Conservation (phyloP, 164 flowering plant genomes). For the Vitis riparia region DNA sequence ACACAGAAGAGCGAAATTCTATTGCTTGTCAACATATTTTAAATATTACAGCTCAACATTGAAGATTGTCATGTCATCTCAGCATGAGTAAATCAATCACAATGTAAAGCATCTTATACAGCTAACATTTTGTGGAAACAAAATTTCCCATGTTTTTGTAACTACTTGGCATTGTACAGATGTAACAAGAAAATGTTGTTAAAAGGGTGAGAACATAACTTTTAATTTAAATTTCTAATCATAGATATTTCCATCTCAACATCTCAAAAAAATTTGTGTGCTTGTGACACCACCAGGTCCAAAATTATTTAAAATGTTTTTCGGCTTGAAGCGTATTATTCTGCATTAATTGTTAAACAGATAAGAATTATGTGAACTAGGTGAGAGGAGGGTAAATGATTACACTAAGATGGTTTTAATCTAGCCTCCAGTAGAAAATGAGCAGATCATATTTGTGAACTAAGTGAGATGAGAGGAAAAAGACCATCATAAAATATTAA, state of each 20-base stretch:
- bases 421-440: not conserved
- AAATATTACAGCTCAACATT: no score
- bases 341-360: not conserved
- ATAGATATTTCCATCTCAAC: not conserved
- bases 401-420: not conserved
- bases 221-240: not conserved
- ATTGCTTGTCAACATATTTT: no score
- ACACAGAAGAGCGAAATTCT: no score
- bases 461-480: not conserved
- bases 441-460: not conserved
- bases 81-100: no score
- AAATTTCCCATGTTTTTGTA: no score
- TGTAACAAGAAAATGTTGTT: no score
- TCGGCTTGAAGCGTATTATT: no score
- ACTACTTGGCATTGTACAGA: no score
- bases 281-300: not conserved
- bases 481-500: not conserved
- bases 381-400: not conserved
- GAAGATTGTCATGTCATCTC: no score
- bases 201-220: not conserved
- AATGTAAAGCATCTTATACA: no score
- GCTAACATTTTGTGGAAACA: no score
- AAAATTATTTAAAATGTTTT: not conserved
- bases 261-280: not conserved
- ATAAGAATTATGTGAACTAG: not conserved